Conservation (phyloP, 148 eudicot genomes). For the Fagopyrum tataricum region DNA sequence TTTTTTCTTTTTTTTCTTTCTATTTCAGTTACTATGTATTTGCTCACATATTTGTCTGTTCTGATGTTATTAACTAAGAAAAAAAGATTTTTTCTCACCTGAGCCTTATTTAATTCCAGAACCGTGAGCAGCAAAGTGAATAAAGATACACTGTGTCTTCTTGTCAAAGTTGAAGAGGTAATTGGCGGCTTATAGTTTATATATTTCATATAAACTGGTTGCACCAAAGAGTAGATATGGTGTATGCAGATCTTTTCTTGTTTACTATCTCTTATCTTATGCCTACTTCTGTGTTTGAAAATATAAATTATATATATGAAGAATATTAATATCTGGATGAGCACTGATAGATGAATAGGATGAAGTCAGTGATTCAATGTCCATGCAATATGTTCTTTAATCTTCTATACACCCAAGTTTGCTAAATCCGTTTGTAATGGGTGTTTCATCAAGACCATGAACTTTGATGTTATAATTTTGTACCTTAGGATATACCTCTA, state of each 20-base stretch:
- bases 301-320: neutral
- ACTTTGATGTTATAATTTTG: neutral
- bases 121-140: constrained; percentile 43
- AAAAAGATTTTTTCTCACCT: neutral
- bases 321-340: no score
- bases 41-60: neutral
- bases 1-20: neutral
- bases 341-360: no score
- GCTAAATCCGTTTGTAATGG: neutral
- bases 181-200: neutral
- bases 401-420: no score
- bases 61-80: neutral
- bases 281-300: neutral
- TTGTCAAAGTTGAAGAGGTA: constrained; percentile 53
- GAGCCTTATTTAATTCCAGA: constrained; percentile 22
- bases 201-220: neutral
- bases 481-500: neutral
- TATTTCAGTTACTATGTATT: neutral
- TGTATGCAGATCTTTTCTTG: neutral
- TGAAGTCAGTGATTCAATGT: no score
- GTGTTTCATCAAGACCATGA: neutral
- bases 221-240: neutral
- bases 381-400: no score
- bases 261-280: constrained; percentile 1
- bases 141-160: constrained; percentile 47